Percentiles rank a stretch among this genome's conserved stretches.
These are phyloP conservation scores for Passalora sequoiae DNA, from an alignment of 2,329 filamentous ascomycete genomes.

Conservation along the genomic window DNA sequence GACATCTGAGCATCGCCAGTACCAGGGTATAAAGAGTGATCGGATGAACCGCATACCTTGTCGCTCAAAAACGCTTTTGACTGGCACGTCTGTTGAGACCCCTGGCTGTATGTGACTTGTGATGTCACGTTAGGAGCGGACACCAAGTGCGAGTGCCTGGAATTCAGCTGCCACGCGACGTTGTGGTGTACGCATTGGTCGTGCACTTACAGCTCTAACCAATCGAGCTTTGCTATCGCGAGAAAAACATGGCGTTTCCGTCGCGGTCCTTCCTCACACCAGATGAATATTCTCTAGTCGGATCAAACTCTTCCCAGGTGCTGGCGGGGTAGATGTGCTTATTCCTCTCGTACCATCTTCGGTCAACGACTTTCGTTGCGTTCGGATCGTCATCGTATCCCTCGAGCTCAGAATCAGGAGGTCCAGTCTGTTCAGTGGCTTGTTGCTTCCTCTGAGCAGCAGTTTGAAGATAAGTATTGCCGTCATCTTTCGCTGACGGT, in stretches of 20 bases:
- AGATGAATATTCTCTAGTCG: conserved; percentile 75
- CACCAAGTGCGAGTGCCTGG: conserved; percentile 6
- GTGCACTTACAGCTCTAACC: conserved; percentile 10
- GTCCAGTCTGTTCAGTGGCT: conserved; percentile 28
- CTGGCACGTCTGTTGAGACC: not conserved
- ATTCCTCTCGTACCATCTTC: conserved; percentile 93
- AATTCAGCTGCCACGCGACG: conserved; percentile 3
- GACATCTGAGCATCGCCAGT: not conserved
- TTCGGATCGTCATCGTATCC: conserved; percentile 72
- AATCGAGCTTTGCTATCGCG: too few species aligned
- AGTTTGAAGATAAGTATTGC: conserved; percentile 18
- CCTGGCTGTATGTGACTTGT: not conserved
- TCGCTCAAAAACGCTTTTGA: not conserved
- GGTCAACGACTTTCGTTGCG: conserved; percentile 88
- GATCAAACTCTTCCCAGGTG: conserved; percentile 91
- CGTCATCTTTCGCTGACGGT: conserved; percentile 1
- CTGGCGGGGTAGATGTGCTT: conserved; percentile 98
- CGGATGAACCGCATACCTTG: not conserved
- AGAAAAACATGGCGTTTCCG: conserved; percentile 81
- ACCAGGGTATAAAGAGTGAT: not conserved
- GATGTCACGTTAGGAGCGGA: conserved; percentile 1
- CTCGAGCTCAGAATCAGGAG: conserved; percentile 57
- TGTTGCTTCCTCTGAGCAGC: conserved; percentile 23
- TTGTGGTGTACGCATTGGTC: conserved; percentile 3
- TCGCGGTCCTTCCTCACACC: conserved; percentile 76